Conservation (phyloP, 345 rosid genomes). For the Citrus australasica region DNA sequence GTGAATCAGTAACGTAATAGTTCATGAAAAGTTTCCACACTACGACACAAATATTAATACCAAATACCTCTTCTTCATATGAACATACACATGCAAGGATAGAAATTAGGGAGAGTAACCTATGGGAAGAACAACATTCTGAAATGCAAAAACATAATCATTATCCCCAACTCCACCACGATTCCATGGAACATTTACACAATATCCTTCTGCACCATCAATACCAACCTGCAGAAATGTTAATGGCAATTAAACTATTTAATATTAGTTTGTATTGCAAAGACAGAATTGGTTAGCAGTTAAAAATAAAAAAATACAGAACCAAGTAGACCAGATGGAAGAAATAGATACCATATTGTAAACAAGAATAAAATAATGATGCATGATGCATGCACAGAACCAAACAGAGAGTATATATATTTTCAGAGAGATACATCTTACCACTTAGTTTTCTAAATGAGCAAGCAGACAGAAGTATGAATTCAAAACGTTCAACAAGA, state of each 20-base stretch:
- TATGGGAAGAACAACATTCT: constrained; percentile 86
- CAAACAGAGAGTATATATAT: not conserved
- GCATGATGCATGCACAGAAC: not conserved
- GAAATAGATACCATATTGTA: not conserved
- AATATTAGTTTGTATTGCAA: constrained; percentile 2
- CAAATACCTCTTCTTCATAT: not conserved
- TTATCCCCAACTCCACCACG: constrained; percentile 92
- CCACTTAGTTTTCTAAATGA: not conserved
- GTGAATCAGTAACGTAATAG: not conserved
- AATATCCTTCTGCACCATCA: constrained; percentile 88
- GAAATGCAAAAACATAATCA: constrained; percentile 92
- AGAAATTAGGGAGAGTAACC: constrained; percentile 36
- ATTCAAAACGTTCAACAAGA: not conserved
- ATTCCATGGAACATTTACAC: constrained; percentile 98
- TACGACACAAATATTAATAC: constrained; percentile 6
- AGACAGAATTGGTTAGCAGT: not conserved
- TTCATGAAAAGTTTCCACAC: not conserved
- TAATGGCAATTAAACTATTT: constrained; percentile 12
- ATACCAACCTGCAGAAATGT: constrained; percentile 62
- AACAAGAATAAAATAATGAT: not conserved
- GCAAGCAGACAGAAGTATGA: not conserved
- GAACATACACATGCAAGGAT: not conserved
- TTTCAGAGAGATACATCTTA: not conserved
- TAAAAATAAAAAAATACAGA: not conserved
- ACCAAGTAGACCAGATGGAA: constrained; percentile 1